Evolutionary conservation across 1,284 basidiomycete species (phyloP).

Genomic region (Malassezia pachydermatis): DNA sequence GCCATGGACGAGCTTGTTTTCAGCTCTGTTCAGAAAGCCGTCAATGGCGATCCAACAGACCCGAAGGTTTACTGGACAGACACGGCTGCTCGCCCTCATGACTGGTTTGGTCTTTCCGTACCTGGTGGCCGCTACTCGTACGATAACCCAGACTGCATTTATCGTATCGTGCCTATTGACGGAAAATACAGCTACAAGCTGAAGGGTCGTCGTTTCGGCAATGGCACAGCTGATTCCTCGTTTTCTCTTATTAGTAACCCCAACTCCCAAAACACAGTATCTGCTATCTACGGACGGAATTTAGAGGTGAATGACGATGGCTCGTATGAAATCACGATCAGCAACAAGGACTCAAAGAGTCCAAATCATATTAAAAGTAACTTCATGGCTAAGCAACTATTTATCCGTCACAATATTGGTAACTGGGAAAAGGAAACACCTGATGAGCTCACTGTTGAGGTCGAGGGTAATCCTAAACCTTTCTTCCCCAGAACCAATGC

Average conservation of each 20-base stretch:
- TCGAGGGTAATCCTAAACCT: constrained; percentile 1
- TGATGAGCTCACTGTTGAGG: constrained; percentile 10
- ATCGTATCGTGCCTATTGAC: constrained; percentile 13
- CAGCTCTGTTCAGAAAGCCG: constrained; percentile 15
- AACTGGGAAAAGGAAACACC: constrained; percentile 15
- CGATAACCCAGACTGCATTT: constrained; percentile 19
- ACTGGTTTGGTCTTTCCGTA: constrained; percentile 12
- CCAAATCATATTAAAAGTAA: constrained; percentile 12
- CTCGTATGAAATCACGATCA: constrained; percentile 14
- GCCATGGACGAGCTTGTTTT: constrained; percentile 17
- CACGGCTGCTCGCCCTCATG: constrained; percentile 11
- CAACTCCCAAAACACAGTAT: constrained; percentile 14
- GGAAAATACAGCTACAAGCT: constrained; percentile 15
- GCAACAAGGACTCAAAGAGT: background rate
- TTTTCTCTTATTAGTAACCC: constrained; percentile 18
- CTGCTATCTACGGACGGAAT: constrained; percentile 4
- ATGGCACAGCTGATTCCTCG: constrained; percentile 8
- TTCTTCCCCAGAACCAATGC: background rate
- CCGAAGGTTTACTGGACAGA: constrained; percentile 16
- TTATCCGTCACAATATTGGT: constrained; percentile 15
- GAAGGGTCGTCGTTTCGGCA: constrained; percentile 7
- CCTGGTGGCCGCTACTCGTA: constrained; percentile 16
- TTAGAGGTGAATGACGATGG: constrained; percentile 13
- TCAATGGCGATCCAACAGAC: constrained; percentile 8
- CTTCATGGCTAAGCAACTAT: constrained; percentile 10